Evolutionary conservation across 352 stramenopile species (phyloP).

Genomic region (Pythium oligandrum): DNA sequence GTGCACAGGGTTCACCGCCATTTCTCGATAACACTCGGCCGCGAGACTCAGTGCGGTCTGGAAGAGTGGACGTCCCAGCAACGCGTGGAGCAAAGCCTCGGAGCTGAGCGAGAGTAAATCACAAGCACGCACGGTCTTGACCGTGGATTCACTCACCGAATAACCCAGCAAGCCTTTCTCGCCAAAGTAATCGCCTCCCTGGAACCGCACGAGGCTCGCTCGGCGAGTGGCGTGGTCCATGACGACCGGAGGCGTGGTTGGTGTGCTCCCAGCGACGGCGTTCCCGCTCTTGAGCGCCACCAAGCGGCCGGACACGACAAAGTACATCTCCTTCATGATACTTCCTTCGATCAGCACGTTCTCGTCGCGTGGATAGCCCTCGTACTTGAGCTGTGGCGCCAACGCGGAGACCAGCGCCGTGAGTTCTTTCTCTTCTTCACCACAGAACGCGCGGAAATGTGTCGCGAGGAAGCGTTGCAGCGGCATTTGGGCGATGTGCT

Average conservation of each 20-base stretch:
- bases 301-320: slow-evolving; percentile 55
- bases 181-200: slow-evolving; percentile 53
- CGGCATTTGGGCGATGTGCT: slow-evolving; percentile 35
- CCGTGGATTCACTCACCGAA: slow-evolving; percentile 30
- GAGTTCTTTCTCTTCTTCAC: slow-evolving; percentile 19
- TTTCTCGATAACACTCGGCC: slow-evolving; percentile 42
- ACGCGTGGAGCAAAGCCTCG: slow-evolving; percentile 39
- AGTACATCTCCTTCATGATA: slow-evolving; percentile 67
- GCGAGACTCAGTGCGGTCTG: slow-evolving; percentile 32
- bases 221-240: too few species aligned
- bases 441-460: slow-evolving; percentile 42
- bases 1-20: slow-evolving; percentile 15
- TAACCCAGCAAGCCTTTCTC: slow-evolving; percentile 55
- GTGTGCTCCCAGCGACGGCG: too few species aligned
- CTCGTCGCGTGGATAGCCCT: slow-evolving; percentile 63
- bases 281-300: slow-evolving; percentile 15
- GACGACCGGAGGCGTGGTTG: neutral
- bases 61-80: slow-evolving; percentile 31
- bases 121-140: slow-evolving; percentile 22
- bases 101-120: slow-evolving; percentile 27
- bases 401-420: slow-evolving; percentile 20
- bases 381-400: slow-evolving; percentile 48
- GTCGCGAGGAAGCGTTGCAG: slow-evolving; percentile 30
- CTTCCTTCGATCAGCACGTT: slow-evolving; percentile 55
- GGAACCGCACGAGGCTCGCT: slow-evolving; percentile 11